phyloP scores from a whole-genome alignment of 2,329 filamentous ascomycete species.

The Colletotrichum sp. region DNA sequence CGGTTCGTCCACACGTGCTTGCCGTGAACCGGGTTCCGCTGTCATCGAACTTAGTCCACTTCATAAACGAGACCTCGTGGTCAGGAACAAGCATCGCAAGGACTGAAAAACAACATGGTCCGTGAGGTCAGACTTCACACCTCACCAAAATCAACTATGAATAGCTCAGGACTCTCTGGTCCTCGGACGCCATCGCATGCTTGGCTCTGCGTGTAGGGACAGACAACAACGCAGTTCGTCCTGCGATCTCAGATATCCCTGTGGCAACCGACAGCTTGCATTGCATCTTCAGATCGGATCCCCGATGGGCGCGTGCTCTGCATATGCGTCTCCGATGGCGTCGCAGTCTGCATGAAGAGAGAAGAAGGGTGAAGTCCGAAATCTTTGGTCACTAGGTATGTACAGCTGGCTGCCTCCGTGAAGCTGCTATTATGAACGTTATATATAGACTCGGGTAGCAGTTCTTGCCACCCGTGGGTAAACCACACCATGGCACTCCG shows the following conservation, averaged over 20 bases:
- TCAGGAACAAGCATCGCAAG: neutral
- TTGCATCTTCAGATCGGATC: neutral
- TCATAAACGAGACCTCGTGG: neutral
- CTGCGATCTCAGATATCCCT: neutral
- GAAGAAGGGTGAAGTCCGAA: neutral
- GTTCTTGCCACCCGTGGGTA: neutral
- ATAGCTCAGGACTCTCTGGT: neutral
- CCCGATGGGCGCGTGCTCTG: neutral
- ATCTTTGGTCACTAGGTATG: neutral
- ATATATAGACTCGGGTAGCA: neutral
- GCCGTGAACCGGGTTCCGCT: slow-evolving; percentile 10
- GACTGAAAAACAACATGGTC: neutral
- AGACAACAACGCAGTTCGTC: neutral
- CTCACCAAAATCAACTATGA: neutral
- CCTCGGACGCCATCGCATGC: neutral
- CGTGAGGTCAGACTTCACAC: neutral
- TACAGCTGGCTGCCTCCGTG: neutral
- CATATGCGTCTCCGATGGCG: neutral
- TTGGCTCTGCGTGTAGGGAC: neutral
- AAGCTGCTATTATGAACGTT: neutral
- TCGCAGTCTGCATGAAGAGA: neutral
- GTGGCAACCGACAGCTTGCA: neutral
- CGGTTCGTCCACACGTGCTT: neutral
- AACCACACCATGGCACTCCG: neutral
- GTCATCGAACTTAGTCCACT: neutral